Evolutionary conservation across 305 asterid genomes (phyloP).

Genomic region (Fraxinus sp.): DNA sequence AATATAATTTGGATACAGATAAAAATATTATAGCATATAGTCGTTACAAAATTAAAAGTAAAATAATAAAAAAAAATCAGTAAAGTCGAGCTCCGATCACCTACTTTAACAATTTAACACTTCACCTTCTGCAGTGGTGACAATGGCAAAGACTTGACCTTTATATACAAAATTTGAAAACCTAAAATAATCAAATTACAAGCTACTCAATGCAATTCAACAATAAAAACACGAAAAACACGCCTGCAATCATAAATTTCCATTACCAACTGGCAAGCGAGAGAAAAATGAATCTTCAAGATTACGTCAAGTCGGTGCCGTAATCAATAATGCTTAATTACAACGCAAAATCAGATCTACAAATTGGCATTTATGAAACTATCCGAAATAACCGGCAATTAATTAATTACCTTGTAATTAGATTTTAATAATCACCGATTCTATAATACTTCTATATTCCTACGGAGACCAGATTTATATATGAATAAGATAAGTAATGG

Average conservation of each 20-base stretch:
- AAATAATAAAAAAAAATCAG: background rate
- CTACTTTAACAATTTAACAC: background rate
- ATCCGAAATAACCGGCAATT: background rate
- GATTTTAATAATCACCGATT: background rate
- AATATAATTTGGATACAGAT: background rate
- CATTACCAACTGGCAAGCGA: background rate
- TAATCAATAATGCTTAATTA: background rate
- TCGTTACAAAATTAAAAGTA: background rate
- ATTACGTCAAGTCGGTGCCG: slow-evolving; percentile 4
- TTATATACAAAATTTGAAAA: background rate
- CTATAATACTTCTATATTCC: background rate
- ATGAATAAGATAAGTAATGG: background rate
- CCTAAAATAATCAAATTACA: background rate
- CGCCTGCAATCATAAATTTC: background rate
- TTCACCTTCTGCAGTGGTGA: background rate
- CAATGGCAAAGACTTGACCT: background rate
- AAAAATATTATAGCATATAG: background rate
- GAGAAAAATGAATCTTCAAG: background rate
- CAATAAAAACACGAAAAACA: background rate
- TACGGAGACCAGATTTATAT: background rate
- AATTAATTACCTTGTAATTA: background rate
- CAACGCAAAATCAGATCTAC: background rate
- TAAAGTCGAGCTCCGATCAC: background rate
- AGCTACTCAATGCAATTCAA: background rate
- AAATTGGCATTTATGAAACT: background rate